These are phyloP conservation scores for Sarocladium oryzae DNA, from an alignment of 2,329 filamentous ascomycete species.

Conservation along the genomic window DNA sequence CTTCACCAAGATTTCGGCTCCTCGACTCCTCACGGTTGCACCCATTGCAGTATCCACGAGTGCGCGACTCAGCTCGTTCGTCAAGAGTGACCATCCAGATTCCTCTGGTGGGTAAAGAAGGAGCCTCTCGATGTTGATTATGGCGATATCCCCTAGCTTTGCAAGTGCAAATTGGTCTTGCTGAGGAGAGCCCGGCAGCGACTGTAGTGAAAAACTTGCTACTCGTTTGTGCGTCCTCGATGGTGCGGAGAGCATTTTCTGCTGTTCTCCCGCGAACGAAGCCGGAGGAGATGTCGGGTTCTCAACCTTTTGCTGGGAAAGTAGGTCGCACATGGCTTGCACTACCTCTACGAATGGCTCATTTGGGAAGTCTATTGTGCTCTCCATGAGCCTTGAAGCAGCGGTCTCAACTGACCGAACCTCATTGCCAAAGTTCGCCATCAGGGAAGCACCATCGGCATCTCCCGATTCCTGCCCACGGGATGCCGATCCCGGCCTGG, in stretches of 20 bases:
- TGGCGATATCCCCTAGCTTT: conserved; percentile 66
- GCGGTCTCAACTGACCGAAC: conserved; percentile 85
- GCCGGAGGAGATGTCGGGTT: conserved; percentile 13
- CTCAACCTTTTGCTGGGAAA: conserved; percentile 34
- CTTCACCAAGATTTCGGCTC: conserved; percentile 58
- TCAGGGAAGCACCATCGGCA: conserved; percentile 42
- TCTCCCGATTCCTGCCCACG: conserved; percentile 43
- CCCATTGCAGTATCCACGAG: conserved; percentile 41
- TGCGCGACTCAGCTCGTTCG: conserved; percentile 43
- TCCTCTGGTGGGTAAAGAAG: conserved; percentile 57
- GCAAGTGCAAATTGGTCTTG: conserved; percentile 62
- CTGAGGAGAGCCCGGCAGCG: conserved; percentile 46
- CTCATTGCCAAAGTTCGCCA: conserved; percentile 68
- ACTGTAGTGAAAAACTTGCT: conserved; percentile 40
- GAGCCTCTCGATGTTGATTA: conserved; percentile 69
- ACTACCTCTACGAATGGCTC: conserved; percentile 73
- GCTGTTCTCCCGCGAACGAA: conserved; percentile 17
- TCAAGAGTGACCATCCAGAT: conserved; percentile 72
- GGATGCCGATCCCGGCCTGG: conserved; percentile 39
- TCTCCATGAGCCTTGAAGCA: conserved; percentile 80
- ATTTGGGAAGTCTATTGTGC: conserved; percentile 85
- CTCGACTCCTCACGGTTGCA: conserved; percentile 49
- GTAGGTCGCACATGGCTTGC: conserved; percentile 64
- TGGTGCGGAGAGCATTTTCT: conserved; percentile 28
- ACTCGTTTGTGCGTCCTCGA: conserved; percentile 37